phyloP scores from a whole-genome alignment of 1,139 yeast genomes.

The Lizanozyma gosingica region DNA sequence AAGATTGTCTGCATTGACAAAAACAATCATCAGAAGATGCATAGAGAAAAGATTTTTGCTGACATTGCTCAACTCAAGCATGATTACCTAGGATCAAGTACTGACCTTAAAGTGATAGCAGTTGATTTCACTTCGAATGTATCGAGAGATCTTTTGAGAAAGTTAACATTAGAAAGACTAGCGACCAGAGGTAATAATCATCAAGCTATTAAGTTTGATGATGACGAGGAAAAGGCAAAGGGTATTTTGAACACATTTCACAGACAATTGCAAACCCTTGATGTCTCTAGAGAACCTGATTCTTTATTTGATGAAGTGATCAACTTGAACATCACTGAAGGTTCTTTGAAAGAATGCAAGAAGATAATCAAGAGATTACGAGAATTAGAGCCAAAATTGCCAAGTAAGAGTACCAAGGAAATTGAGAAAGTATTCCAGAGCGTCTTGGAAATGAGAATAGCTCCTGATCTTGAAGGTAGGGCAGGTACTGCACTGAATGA shows the following conservation, averaged over 20 bases:
- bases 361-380: slow-evolving; percentile 31
- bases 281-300: slow-evolving; percentile 48
- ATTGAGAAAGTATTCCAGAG: slow-evolving; percentile 16
- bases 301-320: slow-evolving; percentile 55
- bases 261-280: slow-evolving; percentile 36
- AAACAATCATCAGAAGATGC: slow-evolving; percentile 67
- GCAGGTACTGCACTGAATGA: slow-evolving; percentile 22
- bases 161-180: slow-evolving; percentile 53
- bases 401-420: slow-evolving; percentile 30
- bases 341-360: slow-evolving; percentile 48
- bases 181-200: slow-evolving; percentile 77
- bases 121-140: slow-evolving; percentile 8
- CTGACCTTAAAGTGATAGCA: slow-evolving; percentile 15
- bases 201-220: slow-evolving; percentile 60
- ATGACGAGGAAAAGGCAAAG: slow-evolving; percentile 43
- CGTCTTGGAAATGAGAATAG: slow-evolving; percentile 43
- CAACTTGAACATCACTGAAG: slow-evolving; percentile 31
- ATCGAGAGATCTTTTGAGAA: slow-evolving; percentile 25
- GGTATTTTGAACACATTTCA: slow-evolving; percentile 61
- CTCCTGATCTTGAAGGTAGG: slow-evolving; percentile 41
- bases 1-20: slow-evolving; percentile 69
- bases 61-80: slow-evolving; percentile 38
- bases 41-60: slow-evolving; percentile 58
- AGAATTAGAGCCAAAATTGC: slow-evolving; percentile 37
- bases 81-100: slow-evolving; percentile 16